A percentile compares a stretch with the other conserved stretches of the same genome.
phyloP scores from a whole-genome alignment of 257 asterid genomes.

The Henckelia pumila region DNA sequence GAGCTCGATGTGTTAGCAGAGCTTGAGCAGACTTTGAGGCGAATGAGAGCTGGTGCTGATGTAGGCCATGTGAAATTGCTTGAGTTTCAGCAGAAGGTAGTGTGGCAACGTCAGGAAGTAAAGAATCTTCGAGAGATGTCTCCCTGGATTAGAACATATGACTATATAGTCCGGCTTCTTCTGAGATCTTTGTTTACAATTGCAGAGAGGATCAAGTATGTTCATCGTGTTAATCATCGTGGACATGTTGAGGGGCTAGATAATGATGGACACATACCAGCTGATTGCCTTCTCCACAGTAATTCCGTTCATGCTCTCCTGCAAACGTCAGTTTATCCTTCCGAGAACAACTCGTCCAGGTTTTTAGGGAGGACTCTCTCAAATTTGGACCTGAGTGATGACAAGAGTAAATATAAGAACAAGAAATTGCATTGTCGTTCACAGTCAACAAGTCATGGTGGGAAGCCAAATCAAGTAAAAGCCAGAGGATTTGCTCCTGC shows the following conservation, averaged over 20 bases:
- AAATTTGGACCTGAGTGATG: slow-evolving; percentile 49
- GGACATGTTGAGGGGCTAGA: slow-evolving; percentile 32
- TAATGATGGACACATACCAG: slow-evolving; percentile 22
- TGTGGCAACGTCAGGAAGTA: slow-evolving; percentile 82
- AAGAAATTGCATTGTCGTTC: slow-evolving; percentile 39
- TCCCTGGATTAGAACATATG: slow-evolving; percentile 76
- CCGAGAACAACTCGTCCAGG: slow-evolving; percentile 35
- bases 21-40: slow-evolving; percentile 71
- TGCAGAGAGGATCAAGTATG: slow-evolving; percentile 52
- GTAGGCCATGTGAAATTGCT: slow-evolving; percentile 50
- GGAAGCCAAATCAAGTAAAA: slow-evolving; percentile 39
- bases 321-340: slow-evolving; percentile 42
- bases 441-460: slow-evolving; percentile 35
- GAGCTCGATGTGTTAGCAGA: slow-evolving; percentile 77
- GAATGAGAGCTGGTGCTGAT: slow-evolving; percentile 53
- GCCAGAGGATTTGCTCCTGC: slow-evolving; percentile 38
- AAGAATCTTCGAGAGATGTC: slow-evolving; percentile 79
- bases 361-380: slow-evolving; percentile 72
- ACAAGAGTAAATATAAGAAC: slow-evolving; percentile 43
- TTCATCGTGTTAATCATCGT: slow-evolving; percentile 33
- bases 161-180: slow-evolving; percentile 60
- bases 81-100: slow-evolving; percentile 79
- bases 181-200: slow-evolving; percentile 64
- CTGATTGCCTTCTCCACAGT: slow-evolving; percentile 45
- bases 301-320: slow-evolving; percentile 46